Base-by-base conservation (phyloP, 2,329 filamentous ascomycete genomes). In the Xylaria sp. region DNA sequence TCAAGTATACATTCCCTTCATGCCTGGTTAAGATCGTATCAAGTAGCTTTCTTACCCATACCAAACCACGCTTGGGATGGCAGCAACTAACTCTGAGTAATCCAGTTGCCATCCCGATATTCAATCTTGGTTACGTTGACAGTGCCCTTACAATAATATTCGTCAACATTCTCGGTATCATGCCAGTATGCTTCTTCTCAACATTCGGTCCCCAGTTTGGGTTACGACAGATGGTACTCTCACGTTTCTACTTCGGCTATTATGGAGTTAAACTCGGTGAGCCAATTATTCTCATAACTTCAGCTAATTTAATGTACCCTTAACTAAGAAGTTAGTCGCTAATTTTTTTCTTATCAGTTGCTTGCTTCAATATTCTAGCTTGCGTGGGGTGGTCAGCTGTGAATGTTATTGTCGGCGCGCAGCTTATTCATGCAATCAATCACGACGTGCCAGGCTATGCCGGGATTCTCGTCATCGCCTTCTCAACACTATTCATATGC, bases 141-240 rank as follows among this genome's bases (percentile, higher is more conserved):
- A 86, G 88, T 7, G 85, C 90, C 33, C 77, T 94, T 46, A 84
- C 87, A 31, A 88, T 90, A 61, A 74, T 94, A 54, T 91, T 93
- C 77, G 85, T 93, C 79, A 93, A 93, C 69, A 72, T 92, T 4
- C 78, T 94, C 9, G 90, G 88, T n/a, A 83, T 90, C 49, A 71
- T 88, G 49, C 88, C 90, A 0, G 90, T 92, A 15, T 89, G 86
- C 71, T 92, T 89, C 76, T 93, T 93, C 80, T 90, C 88, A 1
- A 90, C 86, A 17, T 92, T 93, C 71, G 90, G 91, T 2, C 88
- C 91, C 2, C 78, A 79, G 8, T 92, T 92, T 67, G 91, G 90
- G 3, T 80, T 93, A 65, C 85, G 91, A 56, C 91, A 93, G 72
- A 92, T 93, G 87, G 89, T 93, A 1, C 80, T 93, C n/a, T 87